A percentile compares a stretch with the other conserved stretches of the same genome.
Conservation (phyloP, 345 rosid genomes). For the Gossypium turneri region DNA sequence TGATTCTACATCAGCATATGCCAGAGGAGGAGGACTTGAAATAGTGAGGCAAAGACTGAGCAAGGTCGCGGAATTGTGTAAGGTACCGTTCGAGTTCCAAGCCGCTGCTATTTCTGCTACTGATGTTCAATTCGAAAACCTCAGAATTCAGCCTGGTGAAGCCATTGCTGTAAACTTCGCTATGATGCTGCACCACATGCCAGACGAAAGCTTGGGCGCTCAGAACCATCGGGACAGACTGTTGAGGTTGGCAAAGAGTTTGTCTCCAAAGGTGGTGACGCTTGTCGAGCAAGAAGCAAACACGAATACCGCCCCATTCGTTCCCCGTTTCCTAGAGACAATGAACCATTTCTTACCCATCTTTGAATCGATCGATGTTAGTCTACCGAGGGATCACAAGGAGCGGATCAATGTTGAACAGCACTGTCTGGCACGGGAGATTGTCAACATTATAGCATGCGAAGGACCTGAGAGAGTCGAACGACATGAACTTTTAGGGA, state of each 20-base stretch:
- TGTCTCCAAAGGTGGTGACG: constrained; percentile 80
- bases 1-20: constrained; percentile 75
- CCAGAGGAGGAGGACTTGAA: constrained; percentile 82
- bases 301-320: constrained; percentile 77
- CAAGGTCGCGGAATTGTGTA: constrained; percentile 57
- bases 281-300: constrained; percentile 89
- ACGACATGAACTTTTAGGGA: constrained; percentile 76
- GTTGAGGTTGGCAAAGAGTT: constrained; percentile 62
- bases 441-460: constrained; percentile 87
- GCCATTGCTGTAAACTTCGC: constrained; percentile 82
- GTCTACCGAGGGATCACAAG: constrained; percentile 74
- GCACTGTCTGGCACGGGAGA: constrained; percentile 91
- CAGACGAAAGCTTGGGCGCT: constrained; percentile 80
- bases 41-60: constrained; percentile 72
- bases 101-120: constrained; percentile 54
- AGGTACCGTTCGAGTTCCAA: constrained; percentile 76
- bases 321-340: constrained; percentile 60
- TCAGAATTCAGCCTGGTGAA: constrained; percentile 62
- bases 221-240: constrained; percentile 86
- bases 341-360: constrained; percentile 66
- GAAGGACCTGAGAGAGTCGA: constrained; percentile 92
- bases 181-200: constrained; percentile 80
- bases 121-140: constrained; percentile 59
- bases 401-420: constrained; percentile 85
- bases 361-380: constrained; percentile 72